phyloP scores from a whole-genome alignment of 2,329 filamentous ascomycete genomes.

The Neocatenulostroma microsporum region DNA sequence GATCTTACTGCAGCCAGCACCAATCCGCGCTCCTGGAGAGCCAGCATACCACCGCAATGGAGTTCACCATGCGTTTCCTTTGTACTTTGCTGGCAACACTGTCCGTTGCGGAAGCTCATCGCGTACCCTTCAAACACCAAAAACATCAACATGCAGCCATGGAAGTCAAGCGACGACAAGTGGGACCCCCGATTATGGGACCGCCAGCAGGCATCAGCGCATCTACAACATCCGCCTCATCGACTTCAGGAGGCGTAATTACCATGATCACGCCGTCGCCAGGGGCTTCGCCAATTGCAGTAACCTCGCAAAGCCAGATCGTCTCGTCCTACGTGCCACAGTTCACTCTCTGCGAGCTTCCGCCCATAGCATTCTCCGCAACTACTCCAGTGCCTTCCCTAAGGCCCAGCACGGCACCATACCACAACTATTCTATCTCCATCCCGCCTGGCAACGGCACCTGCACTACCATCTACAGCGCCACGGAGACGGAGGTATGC shows the following conservation, averaged over 20 bases:
- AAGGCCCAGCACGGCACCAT: conserved; percentile 27
- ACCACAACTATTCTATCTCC: conserved; percentile 30
- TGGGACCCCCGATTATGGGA: conserved; percentile 13
- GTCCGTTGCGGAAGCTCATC: conserved; percentile 15
- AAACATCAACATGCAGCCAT: conserved; percentile 28
- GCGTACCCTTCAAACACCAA: conserved; percentile 22
- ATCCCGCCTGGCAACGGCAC: conserved; percentile 27
- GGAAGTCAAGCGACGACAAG: conserved; percentile 20
- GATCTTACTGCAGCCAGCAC: not conserved
- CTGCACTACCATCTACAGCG: conserved; percentile 36
- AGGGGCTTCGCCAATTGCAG: conserved; percentile 33
- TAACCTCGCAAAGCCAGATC: conserved; percentile 38
- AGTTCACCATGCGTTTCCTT: conserved; percentile 14
- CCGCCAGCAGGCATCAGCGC: conserved; percentile 10
- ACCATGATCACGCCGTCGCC: conserved; percentile 37
- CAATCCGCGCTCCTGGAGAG: conserved; percentile 3
- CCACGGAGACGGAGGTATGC: conserved; percentile 36
- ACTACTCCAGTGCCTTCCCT: conserved; percentile 18
- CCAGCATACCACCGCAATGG: conserved; percentile 15
- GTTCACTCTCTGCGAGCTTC: conserved; percentile 37
- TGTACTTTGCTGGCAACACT: conserved; percentile 10
- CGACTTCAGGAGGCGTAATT: conserved; percentile 21
- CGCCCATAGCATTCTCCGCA: conserved; percentile 30
- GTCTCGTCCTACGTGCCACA: conserved; percentile 37
- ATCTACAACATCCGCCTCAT: conserved; percentile 14